Evolutionary conservation across 2,329 filamentous ascomycete species (phyloP).

Genomic region (Verticillium dahliae): DNA sequence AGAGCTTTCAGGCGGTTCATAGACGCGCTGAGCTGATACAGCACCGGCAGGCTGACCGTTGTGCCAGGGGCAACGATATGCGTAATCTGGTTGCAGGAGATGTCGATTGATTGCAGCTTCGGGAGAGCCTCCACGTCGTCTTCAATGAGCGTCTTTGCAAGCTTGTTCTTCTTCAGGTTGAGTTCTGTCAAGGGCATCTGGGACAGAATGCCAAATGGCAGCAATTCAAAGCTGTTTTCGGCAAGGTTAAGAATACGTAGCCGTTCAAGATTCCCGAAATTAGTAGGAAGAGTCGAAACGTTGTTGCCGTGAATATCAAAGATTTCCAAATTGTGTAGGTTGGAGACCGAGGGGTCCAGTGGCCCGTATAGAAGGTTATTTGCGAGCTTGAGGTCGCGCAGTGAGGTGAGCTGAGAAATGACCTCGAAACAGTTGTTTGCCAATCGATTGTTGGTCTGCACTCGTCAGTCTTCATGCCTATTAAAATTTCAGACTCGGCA

Average conservation of each 20-base stretch:
- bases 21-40: conserved; percentile 71
- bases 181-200: conserved; percentile 68
- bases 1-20: conserved; percentile 71
- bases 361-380: conserved; percentile 68
- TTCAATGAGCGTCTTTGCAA: conserved; percentile 66
- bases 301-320: conserved; percentile 79
- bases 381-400: conserved; percentile 76
- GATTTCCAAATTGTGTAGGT: conserved; percentile 64
- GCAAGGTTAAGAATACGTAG: conserved; percentile 74
- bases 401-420: conserved; percentile 62
- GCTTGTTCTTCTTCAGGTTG: conserved; percentile 68
- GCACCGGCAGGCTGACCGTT: conserved; percentile 56
- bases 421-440: conserved; percentile 64
- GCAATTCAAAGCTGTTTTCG: conserved; percentile 65
- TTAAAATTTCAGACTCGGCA: conserved; percentile 18
- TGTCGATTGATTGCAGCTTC: conserved; percentile 67
- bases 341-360: conserved; percentile 56
- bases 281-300: conserved; percentile 62
- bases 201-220: conserved; percentile 66
- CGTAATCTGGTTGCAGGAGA: conserved; percentile 68
- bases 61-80: conserved; percentile 38
- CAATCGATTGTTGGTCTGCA: conserved; percentile 73
- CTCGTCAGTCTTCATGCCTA: conserved; percentile 9
- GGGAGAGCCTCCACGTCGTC: conserved; percentile 50
- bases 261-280: conserved; percentile 58